Conservation (phyloP, 768 basidiomycete species). For the Neoboletus subvelutipes region DNA sequence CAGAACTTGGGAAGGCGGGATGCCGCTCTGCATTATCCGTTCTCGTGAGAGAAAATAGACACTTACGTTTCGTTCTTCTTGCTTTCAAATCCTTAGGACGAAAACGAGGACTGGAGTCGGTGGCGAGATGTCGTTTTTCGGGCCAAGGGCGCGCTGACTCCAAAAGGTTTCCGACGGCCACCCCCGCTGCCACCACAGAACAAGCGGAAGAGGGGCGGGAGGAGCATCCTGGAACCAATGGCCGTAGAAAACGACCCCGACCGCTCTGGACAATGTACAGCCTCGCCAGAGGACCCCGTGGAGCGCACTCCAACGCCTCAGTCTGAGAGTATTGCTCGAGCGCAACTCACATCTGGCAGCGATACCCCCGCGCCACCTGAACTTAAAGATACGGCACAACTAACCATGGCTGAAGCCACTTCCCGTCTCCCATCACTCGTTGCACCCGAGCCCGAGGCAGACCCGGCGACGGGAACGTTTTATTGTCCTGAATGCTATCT, state of each 20-base stretch:
- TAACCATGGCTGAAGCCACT: conserved; percentile 54
- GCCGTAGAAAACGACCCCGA: conserved; percentile 1
- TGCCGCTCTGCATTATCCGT: conserved; percentile 1
- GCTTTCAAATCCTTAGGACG: conserved; percentile 54
- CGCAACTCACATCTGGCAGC: not conserved
- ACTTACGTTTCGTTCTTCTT: conserved; percentile 7
- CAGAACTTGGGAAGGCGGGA: not conserved
- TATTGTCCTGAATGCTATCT: conserved; percentile 93
- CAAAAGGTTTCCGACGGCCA: conserved; percentile 25
- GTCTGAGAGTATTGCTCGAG: not conserved
- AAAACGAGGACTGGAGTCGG: conserved; percentile 85
- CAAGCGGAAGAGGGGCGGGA: conserved; percentile 56
- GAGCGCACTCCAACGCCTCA: not conserved
- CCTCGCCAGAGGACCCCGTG: not conserved
- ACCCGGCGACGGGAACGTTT: conserved; percentile 43
- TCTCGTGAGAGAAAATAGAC: not conserved
- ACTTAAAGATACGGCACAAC: not conserved
- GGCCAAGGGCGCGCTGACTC: conserved; percentile 58
- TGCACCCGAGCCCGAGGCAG: conserved; percentile 30
- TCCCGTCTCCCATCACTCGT: conserved; percentile 29
- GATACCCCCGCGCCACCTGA: not conserved
- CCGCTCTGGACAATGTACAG: not conserved
- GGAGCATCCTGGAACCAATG: conserved; percentile 11
- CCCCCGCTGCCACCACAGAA: conserved; percentile 60
- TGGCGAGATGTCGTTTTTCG: conserved; percentile 86